phyloP scores from a whole-genome alignment of 1,284 basidiomycete species.

The Trametes pubescens region DNA sequence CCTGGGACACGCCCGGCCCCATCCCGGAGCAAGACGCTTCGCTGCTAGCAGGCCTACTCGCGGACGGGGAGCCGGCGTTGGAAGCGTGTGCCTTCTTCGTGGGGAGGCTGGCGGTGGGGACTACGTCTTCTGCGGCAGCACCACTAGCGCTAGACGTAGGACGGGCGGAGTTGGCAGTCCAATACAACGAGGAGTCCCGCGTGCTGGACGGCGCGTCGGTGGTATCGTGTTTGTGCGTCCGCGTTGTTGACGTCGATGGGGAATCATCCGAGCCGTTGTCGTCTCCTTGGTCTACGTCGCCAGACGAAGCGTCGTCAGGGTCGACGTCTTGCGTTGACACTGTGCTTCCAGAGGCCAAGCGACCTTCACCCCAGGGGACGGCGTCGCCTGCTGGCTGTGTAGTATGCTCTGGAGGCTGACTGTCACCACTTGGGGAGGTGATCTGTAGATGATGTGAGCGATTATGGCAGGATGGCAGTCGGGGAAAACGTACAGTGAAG shows the following conservation, averaged over 20 bases:
- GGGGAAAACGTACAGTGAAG: slow-evolving; percentile 43
- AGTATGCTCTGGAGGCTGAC: slow-evolving; percentile 39
- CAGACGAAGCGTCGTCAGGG: background rate
- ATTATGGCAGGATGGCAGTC: background rate
- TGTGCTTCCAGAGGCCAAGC: slow-evolving; percentile 12
- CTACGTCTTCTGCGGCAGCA: slow-evolving; percentile 1
- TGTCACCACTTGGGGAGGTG: slow-evolving; percentile 40
- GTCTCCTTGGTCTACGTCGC: background rate
- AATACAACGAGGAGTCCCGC: background rate
- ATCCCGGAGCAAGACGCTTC: slow-evolving; percentile 15
- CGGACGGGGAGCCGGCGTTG: slow-evolving; percentile 7
- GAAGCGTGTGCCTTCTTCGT: slow-evolving; percentile 18
- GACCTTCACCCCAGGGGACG: slow-evolving; percentile 45
- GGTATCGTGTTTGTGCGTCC: background rate
- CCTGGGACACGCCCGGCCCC: slow-evolving; percentile 21
- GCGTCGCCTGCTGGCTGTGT: slow-evolving; percentile 46
- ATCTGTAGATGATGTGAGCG: slow-evolving; percentile 35
- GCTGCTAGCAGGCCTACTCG: slow-evolving; percentile 5
- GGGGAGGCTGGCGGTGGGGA: slow-evolving; percentile 31
- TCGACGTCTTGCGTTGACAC: background rate
- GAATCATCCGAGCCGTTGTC: background rate
- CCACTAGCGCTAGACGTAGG: slow-evolving; percentile 13
- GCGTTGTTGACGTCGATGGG: background rate
- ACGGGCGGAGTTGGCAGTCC: slow-evolving; percentile 6
- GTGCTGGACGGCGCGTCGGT: slow-evolving; percentile 1